Conservation (phyloP, 176 grass and related monocot species). For the Calamus simplicifolius region DNA sequence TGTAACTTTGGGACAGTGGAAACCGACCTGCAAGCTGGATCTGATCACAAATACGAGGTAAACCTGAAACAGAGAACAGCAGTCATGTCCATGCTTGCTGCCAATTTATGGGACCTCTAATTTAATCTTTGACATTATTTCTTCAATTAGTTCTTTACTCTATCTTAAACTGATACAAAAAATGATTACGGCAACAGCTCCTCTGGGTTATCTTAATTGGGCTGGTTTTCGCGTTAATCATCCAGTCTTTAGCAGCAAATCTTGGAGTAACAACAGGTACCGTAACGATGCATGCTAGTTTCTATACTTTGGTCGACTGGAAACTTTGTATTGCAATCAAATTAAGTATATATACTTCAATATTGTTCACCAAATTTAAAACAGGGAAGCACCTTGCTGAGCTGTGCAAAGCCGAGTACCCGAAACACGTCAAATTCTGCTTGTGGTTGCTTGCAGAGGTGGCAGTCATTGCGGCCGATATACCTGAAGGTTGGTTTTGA, state of each 20-base stretch:
- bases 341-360: too few relatives aligned
- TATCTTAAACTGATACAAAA: background rate
- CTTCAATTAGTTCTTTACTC: background rate
- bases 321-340: too few relatives aligned
- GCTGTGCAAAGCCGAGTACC: too few relatives aligned
- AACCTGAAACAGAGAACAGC: conserved; percentile 7
- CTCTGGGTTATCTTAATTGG: conserved; percentile 88
- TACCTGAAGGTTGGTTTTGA: conserved; percentile 46
- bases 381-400: conserved; percentile 76
- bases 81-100: too few relatives aligned
- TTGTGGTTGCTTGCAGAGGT: conserved; percentile 69
- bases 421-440: too few relatives aligned
- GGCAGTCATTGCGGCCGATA: conserved; percentile 76
- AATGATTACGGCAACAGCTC: conserved; percentile 23
- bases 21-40: conserved; percentile 80
- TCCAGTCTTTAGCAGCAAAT: conserved; percentile 78
- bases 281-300: too few relatives aligned
- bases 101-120: too few relatives aligned
- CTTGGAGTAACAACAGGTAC: conserved; percentile 82
- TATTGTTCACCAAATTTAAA: background rate
- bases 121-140: too few relatives aligned
- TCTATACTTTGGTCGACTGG: too few relatives aligned
- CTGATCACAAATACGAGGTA: conserved; percentile 83
- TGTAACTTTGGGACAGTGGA: conserved; percentile 58
- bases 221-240: conserved; percentile 68